Evolutionary conservation across 73 alveolate species (phyloP).

Genomic region (Uronychia binucleata): DNA sequence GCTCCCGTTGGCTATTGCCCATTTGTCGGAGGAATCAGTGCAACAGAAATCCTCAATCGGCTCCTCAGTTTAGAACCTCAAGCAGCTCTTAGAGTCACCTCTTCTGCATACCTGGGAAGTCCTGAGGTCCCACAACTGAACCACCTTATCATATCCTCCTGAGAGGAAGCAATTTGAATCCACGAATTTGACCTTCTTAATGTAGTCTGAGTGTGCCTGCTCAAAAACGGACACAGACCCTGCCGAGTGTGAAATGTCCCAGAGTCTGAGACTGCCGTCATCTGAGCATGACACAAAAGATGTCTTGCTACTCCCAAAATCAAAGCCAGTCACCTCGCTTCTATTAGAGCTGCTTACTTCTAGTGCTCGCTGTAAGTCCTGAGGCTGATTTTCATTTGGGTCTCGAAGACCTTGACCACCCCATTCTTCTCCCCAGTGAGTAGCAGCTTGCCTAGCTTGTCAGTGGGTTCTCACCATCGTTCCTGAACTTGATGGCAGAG

Average conservation of each 20-base stretch:
- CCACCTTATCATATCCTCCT: slow-evolving; percentile 55
- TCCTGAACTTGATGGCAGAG: slow-evolving; percentile 34
- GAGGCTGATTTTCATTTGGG: slow-evolving; percentile 15
- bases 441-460: background rate
- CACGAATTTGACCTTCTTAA: slow-evolving; percentile 16
- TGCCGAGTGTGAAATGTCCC: slow-evolving; percentile 14
- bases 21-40: too few species aligned
- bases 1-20: slow-evolving; percentile 48
- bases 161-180: slow-evolving; percentile 17
- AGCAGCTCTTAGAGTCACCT: background rate
- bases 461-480: slow-evolving; percentile 23
- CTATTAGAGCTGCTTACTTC: background rate
- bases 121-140: slow-evolving; percentile 63
- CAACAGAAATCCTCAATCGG: slow-evolving; percentile 32
- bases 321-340: slow-evolving; percentile 19
- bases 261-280: slow-evolving; percentile 24
- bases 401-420: slow-evolving; percentile 39
- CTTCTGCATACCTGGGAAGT: background rate
- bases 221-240: slow-evolving; percentile 19
- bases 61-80: background rate
- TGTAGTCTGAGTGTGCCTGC: slow-evolving; percentile 42
- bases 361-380: slow-evolving; percentile 32
- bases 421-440: slow-evolving; percentile 51
- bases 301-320: slow-evolving; percentile 6
- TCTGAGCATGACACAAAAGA: slow-evolving; percentile 33